phyloP scores from a whole-genome alignment of 495 filamentous ascomycete species.

The Hypoxylon lienhwacheense region DNA sequence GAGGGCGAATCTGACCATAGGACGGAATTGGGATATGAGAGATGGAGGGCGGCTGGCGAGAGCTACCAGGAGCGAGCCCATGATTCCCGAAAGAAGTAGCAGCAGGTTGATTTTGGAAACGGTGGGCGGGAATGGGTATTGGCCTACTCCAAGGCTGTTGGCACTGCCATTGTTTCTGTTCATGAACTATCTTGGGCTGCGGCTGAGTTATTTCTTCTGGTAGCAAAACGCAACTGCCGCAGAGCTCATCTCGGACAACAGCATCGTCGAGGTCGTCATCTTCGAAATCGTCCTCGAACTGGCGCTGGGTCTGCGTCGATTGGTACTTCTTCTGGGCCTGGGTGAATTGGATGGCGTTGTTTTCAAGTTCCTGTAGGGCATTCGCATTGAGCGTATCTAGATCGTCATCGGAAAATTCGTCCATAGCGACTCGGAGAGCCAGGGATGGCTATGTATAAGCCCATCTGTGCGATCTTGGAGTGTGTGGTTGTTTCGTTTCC shows the following conservation, averaged over 20 bases:
- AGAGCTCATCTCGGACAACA: conserved; percentile 28
- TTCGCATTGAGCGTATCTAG: conserved; percentile 51
- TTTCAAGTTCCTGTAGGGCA: conserved; percentile 49
- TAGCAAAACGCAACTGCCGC: conserved; percentile 11
- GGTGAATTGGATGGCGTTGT: conserved; percentile 52
- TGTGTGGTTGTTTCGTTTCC: too few species aligned
- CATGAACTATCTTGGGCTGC: conserved; percentile 23
- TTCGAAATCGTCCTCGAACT: conserved; percentile 28
- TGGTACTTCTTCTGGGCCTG: conserved; percentile 43
- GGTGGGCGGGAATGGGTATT: conserved; percentile 22
- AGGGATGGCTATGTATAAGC: conserved; percentile 29
- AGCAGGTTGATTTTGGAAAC: conserved; percentile 20
- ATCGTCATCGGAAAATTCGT: conserved; percentile 53
- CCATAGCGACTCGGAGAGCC: conserved; percentile 45
- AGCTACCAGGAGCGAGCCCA: neutral
- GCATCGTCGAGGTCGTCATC: conserved; percentile 44
- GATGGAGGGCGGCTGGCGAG: conserved; percentile 33
- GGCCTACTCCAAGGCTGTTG: conserved; percentile 22
- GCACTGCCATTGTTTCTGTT: conserved; percentile 9
- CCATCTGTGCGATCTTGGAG: conserved; percentile 33
- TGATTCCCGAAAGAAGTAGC: conserved; percentile 17
- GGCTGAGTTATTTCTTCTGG: conserved; percentile 14
- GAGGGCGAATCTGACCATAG: conserved; percentile 33
- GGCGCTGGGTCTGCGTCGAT: conserved; percentile 31
- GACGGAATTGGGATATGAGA: conserved; percentile 29